Evolutionary conservation across 495 filamentous ascomycete species (phyloP).

Genomic region (Antarctomyces pellizariae): DNA sequence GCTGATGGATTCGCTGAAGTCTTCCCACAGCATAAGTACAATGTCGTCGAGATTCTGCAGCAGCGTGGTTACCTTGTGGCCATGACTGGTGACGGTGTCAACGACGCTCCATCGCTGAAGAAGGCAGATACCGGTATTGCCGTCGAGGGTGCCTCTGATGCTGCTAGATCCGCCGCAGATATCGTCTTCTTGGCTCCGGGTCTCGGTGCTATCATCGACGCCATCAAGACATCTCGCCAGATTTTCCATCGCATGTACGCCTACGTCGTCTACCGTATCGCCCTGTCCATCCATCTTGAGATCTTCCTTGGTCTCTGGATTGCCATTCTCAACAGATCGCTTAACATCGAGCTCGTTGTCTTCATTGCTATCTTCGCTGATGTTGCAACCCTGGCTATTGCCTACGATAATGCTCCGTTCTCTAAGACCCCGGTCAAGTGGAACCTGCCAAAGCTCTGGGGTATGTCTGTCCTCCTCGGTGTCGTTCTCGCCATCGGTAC

Average conservation of each 20-base stretch:
- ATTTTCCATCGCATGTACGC: constrained; percentile 97
- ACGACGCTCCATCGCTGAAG: constrained; percentile 89
- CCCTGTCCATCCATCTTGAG: constrained; percentile 71
- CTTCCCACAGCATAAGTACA: constrained; percentile 95
- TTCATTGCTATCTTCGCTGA: constrained; percentile 92
- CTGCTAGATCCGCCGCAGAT: constrained; percentile 78
- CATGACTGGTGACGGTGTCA: constrained; percentile 97
- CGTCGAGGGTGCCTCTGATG: constrained; percentile 82
- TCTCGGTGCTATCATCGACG: constrained; percentile 79
- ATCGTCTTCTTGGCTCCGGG: constrained; percentile 84
- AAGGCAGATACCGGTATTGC: constrained; percentile 90
- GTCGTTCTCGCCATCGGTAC: constrained; percentile 57
- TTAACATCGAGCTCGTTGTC: constrained; percentile 71
- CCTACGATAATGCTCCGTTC: constrained; percentile 83
- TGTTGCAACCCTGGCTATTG: constrained; percentile 78
- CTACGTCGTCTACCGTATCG: constrained; percentile 91
- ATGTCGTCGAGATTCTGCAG: constrained; percentile 90
- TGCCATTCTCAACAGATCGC: constrained; percentile 53
- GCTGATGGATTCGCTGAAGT: constrained; percentile 92
- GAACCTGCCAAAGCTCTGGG: constrained; percentile 85
- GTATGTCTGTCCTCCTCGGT: constrained; percentile 66
- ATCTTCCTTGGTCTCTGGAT: constrained; percentile 85
- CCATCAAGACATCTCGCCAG: constrained; percentile 80
- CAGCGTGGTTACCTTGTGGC: constrained; percentile 90
- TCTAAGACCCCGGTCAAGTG: constrained; percentile 75